A percentile compares a stretch with the other conserved stretches of the same genome.
phyloP scores from a whole-genome alignment of 78 protist species.

The Thecamonas trahens region DNA sequence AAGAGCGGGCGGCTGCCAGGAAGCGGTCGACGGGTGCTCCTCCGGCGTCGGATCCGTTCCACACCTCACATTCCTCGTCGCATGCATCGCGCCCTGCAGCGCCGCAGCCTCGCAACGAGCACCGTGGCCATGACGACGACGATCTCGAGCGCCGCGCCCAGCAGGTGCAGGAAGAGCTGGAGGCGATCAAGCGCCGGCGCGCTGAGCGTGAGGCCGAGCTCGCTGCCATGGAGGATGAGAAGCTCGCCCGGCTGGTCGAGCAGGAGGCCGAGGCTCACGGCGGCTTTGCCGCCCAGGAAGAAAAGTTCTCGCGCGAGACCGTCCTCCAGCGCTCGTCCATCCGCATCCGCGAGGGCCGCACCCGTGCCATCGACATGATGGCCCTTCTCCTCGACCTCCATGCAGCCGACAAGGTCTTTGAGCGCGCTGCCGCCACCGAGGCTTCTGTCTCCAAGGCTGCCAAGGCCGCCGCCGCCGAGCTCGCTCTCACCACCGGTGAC shows the following conservation, averaged over 20 bases:
- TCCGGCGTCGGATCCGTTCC: no score
- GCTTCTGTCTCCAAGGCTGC: no score
- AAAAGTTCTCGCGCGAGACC: conserved; percentile 71
- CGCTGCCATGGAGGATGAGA: conserved; percentile 51
- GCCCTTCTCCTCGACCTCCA: conserved; percentile 12
- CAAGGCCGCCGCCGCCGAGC: no score
- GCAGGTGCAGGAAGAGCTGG: neutral
- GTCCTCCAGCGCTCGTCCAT: conserved; percentile 44
- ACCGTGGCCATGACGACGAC: no score
- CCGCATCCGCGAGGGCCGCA: conserved; percentile 61
- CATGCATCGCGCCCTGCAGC: no score
- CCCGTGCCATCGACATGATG: conserved; percentile 67
- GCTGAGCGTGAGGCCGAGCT: conserved; percentile 66
- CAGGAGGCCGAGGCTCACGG: neutral
- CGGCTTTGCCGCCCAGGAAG: conserved; percentile 61
- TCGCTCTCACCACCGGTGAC: no score
- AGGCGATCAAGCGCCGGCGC: conserved; percentile 46
- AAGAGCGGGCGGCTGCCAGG: conserved; percentile 23
- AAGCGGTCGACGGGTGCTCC: conserved; percentile 17
- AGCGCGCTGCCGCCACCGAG: no score
- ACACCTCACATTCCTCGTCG: no score
- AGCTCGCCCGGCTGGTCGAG: neutral
- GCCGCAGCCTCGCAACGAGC: no score
- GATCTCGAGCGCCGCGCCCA: no score
- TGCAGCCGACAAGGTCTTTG: no score